Conservation (phyloP, 164 flowering plant genomes). For the Brasenia schreberi region DNA sequence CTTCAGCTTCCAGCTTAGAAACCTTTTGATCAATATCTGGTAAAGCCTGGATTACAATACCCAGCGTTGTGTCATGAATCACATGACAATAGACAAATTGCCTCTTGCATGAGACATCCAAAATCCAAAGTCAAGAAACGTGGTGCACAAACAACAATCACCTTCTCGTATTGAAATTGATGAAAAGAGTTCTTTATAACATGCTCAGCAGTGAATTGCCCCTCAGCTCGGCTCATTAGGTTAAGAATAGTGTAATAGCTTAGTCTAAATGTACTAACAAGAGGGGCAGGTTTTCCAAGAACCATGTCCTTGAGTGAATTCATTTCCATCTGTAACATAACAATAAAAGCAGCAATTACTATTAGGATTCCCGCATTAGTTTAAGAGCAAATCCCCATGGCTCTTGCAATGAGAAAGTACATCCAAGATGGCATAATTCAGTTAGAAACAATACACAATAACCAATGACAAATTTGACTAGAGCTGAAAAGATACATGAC, state of each 20-base stretch:
- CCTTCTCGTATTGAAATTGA: constrained; percentile 99
- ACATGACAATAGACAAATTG: not conserved
- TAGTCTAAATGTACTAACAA: constrained; percentile 92
- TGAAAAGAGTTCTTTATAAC: constrained; percentile 93
- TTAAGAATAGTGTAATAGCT: constrained; percentile 93
- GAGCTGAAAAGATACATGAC: no score
- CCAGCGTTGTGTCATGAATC: not conserved
- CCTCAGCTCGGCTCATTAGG: constrained; percentile 95
- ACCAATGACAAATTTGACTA: not conserved
- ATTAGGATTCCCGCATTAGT: not conserved
- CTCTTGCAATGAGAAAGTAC: not conserved
- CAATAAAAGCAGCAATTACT: not conserved
- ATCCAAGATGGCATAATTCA: not conserved
- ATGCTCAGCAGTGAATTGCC: constrained; percentile 98
- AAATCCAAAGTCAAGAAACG: not conserved
- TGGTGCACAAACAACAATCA: constrained; percentile 5
- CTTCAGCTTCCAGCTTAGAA: constrained; percentile 74
- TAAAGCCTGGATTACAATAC: constrained; percentile 40
- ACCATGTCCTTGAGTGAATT: constrained; percentile 82
- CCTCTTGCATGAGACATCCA: not conserved
- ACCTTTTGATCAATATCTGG: constrained; percentile 81
- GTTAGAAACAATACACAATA: not conserved
- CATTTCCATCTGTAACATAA: constrained; percentile 78
- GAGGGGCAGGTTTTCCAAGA: constrained; percentile 93
- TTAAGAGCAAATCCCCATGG: no score